Conservation (phyloP, 345 rosid genomes). For the Chamaenerion angustifolium region DNA sequence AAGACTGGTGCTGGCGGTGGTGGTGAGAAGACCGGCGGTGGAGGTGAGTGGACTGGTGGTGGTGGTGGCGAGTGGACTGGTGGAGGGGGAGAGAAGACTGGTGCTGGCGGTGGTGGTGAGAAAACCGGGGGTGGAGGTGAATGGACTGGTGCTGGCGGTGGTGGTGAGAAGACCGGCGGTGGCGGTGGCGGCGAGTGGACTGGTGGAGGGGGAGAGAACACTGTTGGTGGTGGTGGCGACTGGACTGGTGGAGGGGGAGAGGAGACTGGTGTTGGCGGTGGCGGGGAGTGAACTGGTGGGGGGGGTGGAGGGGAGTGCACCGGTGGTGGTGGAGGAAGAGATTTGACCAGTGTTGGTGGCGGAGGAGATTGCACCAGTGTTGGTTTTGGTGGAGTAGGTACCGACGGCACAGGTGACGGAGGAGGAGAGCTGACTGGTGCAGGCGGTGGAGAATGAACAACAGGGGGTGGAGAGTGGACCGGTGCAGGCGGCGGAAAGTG, state of each 20-base stretch:
- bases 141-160: neutral
- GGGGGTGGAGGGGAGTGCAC: neutral
- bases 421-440: constrained; percentile 2
- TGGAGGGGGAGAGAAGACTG: constrained; percentile 6
- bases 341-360: constrained; percentile 2
- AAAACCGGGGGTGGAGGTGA: neutral
- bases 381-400: constrained; percentile 6
- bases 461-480: constrained; percentile 1
- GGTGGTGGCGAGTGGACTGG: neutral
- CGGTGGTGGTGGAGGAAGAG: constrained; percentile 5
- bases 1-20: constrained; percentile 8
- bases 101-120: neutral
- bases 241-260: constrained; percentile 8
- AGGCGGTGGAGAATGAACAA: constrained; percentile 5
- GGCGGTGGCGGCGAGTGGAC: constrained; percentile 17
- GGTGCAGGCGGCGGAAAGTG: neutral
- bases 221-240: constrained; percentile 15
- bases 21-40: constrained; percentile 16
- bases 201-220: constrained; percentile 18
- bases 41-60: constrained; percentile 8
- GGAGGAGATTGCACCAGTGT: neutral
- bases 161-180: constrained; percentile 1
- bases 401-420: too few species aligned
- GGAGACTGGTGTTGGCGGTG: constrained; percentile 10
- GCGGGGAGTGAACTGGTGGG: neutral